These are phyloP conservation scores for Aspergillus unguis DNA, from an alignment of 2,329 filamentous ascomycete genomes.

Conservation along the genomic window DNA sequence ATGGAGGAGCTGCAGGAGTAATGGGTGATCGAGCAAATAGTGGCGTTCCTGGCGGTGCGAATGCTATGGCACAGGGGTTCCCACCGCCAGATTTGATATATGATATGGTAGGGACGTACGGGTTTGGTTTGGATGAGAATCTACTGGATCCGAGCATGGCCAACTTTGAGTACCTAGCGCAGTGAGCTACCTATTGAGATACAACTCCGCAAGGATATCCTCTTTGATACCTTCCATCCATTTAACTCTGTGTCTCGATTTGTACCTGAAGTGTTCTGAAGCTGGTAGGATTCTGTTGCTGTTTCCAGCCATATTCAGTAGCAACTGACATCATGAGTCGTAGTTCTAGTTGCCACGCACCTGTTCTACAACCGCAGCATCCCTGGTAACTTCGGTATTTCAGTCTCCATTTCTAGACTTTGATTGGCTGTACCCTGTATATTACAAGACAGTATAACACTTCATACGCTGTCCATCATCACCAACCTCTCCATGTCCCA, in stretches of 20 bases:
- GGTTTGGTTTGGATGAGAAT: slow-evolving; percentile 42
- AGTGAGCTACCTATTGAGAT: slow-evolving; percentile 18
- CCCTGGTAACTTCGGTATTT: background rate
- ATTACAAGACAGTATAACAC: background rate
- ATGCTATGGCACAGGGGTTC: slow-evolving; percentile 42
- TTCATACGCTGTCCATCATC: slow-evolving; percentile 7
- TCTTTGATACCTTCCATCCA: too few relatives aligned
- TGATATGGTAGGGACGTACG: slow-evolving; percentile 44
- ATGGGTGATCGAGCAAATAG: slow-evolving; percentile 17
- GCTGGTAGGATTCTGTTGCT: background rate
- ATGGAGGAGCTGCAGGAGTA: slow-evolving; percentile 9
- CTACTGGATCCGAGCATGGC: slow-evolving; percentile 42
- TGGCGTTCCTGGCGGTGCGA: slow-evolving; percentile 39
- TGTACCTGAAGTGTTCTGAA: too few relatives aligned
- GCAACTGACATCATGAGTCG: slow-evolving; percentile 5
- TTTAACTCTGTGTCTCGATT: too few relatives aligned
- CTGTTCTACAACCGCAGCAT: background rate
- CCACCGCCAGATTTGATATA: slow-evolving; percentile 42
- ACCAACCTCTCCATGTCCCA: background rate
- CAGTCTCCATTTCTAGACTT: background rate
- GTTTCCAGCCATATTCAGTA: background rate
- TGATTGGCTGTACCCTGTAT: background rate
- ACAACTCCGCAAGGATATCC: background rate
- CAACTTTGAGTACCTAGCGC: slow-evolving; percentile 39
- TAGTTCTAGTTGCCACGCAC: background rate